phyloP scores from a whole-genome alignment of 192 early-diverging fungal genomes.

The Linnemannia hyalina region DNA sequence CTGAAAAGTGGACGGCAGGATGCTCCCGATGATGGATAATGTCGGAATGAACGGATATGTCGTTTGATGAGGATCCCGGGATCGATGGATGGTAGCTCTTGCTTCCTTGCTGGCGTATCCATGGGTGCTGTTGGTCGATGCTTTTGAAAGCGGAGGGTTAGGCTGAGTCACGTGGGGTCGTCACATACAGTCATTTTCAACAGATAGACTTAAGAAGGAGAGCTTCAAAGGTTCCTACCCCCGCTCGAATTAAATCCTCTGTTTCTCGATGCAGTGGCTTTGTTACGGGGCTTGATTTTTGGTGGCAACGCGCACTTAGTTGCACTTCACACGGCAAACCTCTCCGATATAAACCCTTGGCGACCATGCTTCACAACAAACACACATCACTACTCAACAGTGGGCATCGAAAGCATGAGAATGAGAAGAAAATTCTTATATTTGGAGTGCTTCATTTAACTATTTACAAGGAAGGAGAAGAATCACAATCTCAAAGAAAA shows the following conservation, averaged over 20 bases:
- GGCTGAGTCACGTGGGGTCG: background rate
- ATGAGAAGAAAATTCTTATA: background rate
- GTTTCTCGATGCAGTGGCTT: background rate
- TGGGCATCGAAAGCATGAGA: background rate
- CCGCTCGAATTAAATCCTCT: constrained; percentile 6
- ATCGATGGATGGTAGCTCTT: background rate
- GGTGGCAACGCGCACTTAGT: background rate
- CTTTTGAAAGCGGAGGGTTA: background rate
- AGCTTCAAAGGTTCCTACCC: constrained; percentile 4
- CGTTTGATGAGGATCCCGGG: background rate
- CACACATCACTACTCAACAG: no score
- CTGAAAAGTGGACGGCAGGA: background rate
- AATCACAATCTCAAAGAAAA: background rate
- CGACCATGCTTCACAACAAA: no score
- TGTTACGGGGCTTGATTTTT: background rate
- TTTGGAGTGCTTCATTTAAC: background rate
- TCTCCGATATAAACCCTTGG: no score
- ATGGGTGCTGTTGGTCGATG: background rate
- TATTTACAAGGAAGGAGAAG: background rate
- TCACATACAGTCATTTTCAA: constrained; percentile 11
- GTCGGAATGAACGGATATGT: background rate
- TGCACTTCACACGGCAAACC: no score
- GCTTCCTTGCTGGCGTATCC: background rate
- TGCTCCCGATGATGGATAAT: background rate
- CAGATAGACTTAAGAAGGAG: constrained; percentile 12